Evolutionary conservation across 1,284 basidiomycete species (phyloP).

Genomic region (Irpex lacteus): DNA sequence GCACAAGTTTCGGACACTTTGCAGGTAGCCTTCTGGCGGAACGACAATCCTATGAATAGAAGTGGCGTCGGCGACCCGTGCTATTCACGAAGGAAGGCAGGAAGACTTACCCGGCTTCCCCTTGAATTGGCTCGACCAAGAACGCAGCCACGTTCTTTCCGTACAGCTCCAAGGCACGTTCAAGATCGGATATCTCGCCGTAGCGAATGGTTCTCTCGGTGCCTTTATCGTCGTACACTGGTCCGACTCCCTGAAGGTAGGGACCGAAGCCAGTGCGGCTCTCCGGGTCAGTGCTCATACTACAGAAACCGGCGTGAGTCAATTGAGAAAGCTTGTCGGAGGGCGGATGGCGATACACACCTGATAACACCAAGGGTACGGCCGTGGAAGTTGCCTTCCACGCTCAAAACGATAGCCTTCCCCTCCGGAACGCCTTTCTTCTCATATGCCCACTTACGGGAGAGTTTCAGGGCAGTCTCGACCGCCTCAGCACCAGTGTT

Average conservation of each 20-base stretch:
- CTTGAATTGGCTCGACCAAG: slow-evolving; percentile 97
- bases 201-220: slow-evolving; percentile 69
- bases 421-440: slow-evolving; percentile 84
- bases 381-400: slow-evolving; percentile 94
- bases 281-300: slow-evolving; percentile 96
- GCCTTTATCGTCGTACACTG: slow-evolving; percentile 56
- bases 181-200: slow-evolving; percentile 81
- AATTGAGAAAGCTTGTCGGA: slow-evolving; percentile 7
- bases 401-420: slow-evolving; percentile 86
- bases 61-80: neutral
- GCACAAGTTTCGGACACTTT: slow-evolving; percentile 79
- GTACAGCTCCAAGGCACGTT: slow-evolving; percentile 78
- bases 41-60: slow-evolving; percentile 73
- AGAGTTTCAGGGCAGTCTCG: slow-evolving; percentile 84
- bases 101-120: slow-evolving; percentile 84
- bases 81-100: neutral
- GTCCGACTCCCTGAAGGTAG: slow-evolving; percentile 85
- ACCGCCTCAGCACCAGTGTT: slow-evolving; percentile 99
- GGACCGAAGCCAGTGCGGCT: slow-evolving; percentile 88
- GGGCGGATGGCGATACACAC: slow-evolving; percentile 32
- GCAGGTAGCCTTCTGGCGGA: slow-evolving; percentile 87
- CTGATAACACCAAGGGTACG: slow-evolving; percentile 89
- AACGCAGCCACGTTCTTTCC: slow-evolving; percentile 90
- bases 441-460: slow-evolving; percentile 91
- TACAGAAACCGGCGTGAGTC: slow-evolving; percentile 28